Conservation (phyloP, 139 green algal species). For the Chlamydomonas asymmetrica region DNA sequence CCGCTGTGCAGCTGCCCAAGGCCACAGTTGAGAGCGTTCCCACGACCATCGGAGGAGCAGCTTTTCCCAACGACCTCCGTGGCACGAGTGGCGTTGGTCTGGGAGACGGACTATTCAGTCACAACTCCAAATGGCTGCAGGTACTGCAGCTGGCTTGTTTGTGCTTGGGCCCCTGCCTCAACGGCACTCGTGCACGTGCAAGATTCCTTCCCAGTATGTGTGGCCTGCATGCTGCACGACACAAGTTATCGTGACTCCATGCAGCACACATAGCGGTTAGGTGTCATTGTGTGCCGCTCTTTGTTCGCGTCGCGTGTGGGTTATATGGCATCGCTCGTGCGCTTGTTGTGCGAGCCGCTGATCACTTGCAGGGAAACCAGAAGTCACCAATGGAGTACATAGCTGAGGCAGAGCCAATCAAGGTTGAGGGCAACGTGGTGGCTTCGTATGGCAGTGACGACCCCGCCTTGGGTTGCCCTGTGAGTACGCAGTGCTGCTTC, state of each 20-base stretch:
- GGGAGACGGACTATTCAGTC: slow-evolving; percentile 75
- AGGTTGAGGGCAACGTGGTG: slow-evolving; percentile 75
- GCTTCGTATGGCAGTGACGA: slow-evolving; percentile 82
- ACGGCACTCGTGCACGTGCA: background rate
- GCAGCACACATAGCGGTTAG: background rate
- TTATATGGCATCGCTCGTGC: background rate
- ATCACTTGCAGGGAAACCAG: slow-evolving; percentile 46
- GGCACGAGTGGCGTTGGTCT: slow-evolving; percentile 71
- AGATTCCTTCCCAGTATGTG: background rate
- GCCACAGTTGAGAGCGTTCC: slow-evolving; percentile 26
- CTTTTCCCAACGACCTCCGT: slow-evolving; percentile 26
- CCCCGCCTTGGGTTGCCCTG: slow-evolving; percentile 76
- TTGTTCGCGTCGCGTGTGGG: background rate
- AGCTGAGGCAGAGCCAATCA: slow-evolving; percentile 71
- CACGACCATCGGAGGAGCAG: slow-evolving; percentile 12
- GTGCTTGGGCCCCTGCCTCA: background rate
- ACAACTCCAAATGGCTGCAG: slow-evolving; percentile 90
- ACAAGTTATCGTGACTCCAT: background rate
- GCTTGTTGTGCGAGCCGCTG: background rate
- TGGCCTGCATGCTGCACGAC: background rate
- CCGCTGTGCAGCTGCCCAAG: no score
- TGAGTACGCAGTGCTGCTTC: slow-evolving; percentile 36
- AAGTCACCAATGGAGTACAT: slow-evolving; percentile 85
- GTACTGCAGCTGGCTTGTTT: slow-evolving; percentile 26
- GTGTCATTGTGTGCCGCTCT: background rate